Conservation (phyloP, 1,284 basidiomycete genomes). For the Amylostereum areolatum region DNA sequence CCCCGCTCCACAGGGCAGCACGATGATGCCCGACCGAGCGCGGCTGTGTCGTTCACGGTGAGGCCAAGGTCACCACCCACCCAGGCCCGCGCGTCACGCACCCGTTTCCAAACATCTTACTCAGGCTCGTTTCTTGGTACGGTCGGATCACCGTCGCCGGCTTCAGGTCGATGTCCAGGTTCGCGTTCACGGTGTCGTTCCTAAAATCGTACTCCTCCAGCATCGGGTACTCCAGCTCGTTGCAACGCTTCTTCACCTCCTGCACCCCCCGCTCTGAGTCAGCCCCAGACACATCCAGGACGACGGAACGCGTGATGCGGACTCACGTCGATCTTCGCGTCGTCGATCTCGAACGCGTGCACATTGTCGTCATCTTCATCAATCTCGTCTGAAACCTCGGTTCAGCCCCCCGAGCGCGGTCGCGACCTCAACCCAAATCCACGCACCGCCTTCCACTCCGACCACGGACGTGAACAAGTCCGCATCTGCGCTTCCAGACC, state of each 20-base stretch:
- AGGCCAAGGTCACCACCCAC: conserved; percentile 4
- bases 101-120: conserved; percentile 99
- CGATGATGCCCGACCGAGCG: conserved; percentile 96
- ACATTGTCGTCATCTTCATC: conserved; percentile 96
- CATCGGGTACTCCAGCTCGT: conserved; percentile 93
- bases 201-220: conserved; percentile 98
- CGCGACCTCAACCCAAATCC: neutral
- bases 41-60: conserved; percentile 46
- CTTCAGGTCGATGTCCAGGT: conserved; percentile 95
- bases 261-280: conserved; percentile 21
- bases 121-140: conserved; percentile 94
- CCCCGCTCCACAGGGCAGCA: conserved; percentile 96
- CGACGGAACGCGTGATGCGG: neutral
- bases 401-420: conserved; percentile 1
- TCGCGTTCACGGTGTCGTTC: conserved; percentile 91
- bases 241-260: conserved; percentile 91
- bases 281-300: neutral
- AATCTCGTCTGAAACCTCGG: conserved; percentile 67
- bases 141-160: conserved; percentile 94
- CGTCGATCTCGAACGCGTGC: conserved; percentile 91
- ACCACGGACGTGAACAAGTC: conserved; percentile 89
- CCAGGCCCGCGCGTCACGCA: conserved; percentile 26
- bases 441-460: conserved; percentile 80
- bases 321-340: conserved; percentile 83
- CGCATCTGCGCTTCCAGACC: conserved; percentile 42